phyloP scores from a whole-genome alignment of 2,329 filamentous ascomycete species.

The Bipolaris bicolor region DNA sequence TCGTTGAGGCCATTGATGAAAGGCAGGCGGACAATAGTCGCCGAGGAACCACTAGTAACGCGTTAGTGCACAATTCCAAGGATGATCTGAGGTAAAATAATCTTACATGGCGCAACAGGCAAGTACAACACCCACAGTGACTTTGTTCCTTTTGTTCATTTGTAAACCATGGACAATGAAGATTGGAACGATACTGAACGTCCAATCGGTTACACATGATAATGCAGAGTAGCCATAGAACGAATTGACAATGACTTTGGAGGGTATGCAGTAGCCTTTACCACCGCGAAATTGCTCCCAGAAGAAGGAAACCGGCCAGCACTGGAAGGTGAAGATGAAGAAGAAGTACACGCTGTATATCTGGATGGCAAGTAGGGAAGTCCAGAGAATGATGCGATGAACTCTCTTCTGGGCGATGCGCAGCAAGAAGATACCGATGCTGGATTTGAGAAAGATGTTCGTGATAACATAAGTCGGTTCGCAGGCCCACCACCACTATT shows the following conservation, averaged over 20 bases:
- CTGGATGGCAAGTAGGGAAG: slow-evolving; percentile 15
- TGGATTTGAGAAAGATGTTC: slow-evolving; percentile 17
- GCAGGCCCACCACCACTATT: slow-evolving; percentile 28
- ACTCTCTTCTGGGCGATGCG: slow-evolving; percentile 19
- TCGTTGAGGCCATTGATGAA: slow-evolving; percentile 21
- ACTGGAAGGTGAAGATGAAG: slow-evolving; percentile 24
- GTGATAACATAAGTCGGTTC: slow-evolving; percentile 21
- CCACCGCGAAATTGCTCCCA: slow-evolving; percentile 22
- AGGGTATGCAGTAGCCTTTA: slow-evolving; percentile 17
- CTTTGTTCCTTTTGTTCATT: slow-evolving; percentile 20
- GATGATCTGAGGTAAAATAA: not conserved
- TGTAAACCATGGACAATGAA: slow-evolving; percentile 22
- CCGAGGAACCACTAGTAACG: slow-evolving; percentile 17
- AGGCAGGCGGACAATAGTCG: slow-evolving; percentile 21
- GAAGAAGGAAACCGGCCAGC: slow-evolving; percentile 21
- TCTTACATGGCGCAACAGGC: slow-evolving; percentile 25
- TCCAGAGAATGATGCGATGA: slow-evolving; percentile 20
- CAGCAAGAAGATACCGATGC: slow-evolving; percentile 23
- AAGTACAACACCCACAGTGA: slow-evolving; percentile 19
- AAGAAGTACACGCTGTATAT: slow-evolving; percentile 23
- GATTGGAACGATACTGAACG: slow-evolving; percentile 23
- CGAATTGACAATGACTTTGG: slow-evolving; percentile 13
- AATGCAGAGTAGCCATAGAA: slow-evolving; percentile 22
- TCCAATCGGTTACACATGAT: slow-evolving; percentile 19
- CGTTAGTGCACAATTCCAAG: slow-evolving; percentile 8